Base-by-base conservation (phyloP, 75 land plant species). In the Selaginella tamariscina region DNA sequence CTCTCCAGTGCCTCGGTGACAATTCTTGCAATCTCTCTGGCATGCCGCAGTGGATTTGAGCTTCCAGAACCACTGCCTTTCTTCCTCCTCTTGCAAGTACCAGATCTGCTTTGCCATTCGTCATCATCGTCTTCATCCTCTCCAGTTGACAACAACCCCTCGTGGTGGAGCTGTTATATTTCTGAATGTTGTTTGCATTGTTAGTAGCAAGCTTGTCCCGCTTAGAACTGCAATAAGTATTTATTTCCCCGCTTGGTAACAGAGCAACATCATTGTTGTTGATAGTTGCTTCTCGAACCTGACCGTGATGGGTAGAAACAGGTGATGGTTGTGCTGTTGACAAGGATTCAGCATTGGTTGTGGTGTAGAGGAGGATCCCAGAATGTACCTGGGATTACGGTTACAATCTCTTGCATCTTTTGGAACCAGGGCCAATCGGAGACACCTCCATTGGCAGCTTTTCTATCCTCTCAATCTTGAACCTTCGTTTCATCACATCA, bases 1-100 rank as follows among this genome's bases (percentile, higher is more conserved):
- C 26, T 59, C 21, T 59, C 62, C 5, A 59, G 26, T 9, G 62
- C 62, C n/a, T 59, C 62, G 23, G 26, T 59, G 9, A 59, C 62
- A 9, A 59, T 59, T 2, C 62, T 8, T 9, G 62, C 62, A 21
- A 59, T 23, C 62, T 59, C 62, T 59, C 15, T 39, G 49, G 49
- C 49, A 39, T 39, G 49, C 5, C 49, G 49, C 49, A 39, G 15
- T 15, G 49, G 49, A 39, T 39, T 39, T 5, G 49, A 39, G n/a
- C n/a, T n/a, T 5, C 49, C 49, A 15, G 11, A 39, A 15, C 18
- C 26, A n/a, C 26, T 59, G 8, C 26, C 26, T n/a, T 59, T 59
- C n/a, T 59, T 59, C 26, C 26, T 2, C 62, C 21, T 21, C 62
- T 59, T 59, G 21, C 62, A 21, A 23, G 8, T 26, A 9, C 62